Evolutionary conservation across 345 rosid species (phyloP).

Genomic region (Eucalyptus cloeziana): DNA sequence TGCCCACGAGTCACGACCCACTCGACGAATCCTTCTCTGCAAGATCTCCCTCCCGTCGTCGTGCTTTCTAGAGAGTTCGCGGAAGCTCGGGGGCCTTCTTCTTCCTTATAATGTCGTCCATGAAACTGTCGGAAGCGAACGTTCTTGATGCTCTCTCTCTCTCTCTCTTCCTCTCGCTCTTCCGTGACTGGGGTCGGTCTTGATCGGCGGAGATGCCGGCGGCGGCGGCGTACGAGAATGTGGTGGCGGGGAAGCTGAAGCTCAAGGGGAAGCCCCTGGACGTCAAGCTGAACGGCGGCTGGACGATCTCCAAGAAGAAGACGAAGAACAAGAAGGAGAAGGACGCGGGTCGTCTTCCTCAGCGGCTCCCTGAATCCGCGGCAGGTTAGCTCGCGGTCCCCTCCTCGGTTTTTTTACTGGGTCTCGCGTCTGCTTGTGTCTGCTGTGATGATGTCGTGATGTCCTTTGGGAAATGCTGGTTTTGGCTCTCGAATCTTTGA

Average conservation of each 20-base stretch:
- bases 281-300: neutral
- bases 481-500: neutral
- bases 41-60: neutral
- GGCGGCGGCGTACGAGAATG: conserved; percentile 9
- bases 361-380: neutral
- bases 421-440: neutral
- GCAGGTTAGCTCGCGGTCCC: neutral
- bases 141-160: neutral
- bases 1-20: too few species aligned
- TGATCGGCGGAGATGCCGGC: neutral
- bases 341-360: neutral
- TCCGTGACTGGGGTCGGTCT: neutral
- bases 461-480: neutral
- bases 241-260: conserved; percentile 9
- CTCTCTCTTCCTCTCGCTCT: neutral
- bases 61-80: neutral
- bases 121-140: neutral
- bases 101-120: neutral
- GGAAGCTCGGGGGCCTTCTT: neutral
- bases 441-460: neutral
- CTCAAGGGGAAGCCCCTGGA: conserved; percentile 4
- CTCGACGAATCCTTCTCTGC: neutral
- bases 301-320: neutral
- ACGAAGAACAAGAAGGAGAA: conserved; percentile 8
- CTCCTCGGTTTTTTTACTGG: rapidly evolving